Evolutionary conservation across 768 basidiomycete species (phyloP).

Genomic region (Psilocybe azurescens): DNA sequence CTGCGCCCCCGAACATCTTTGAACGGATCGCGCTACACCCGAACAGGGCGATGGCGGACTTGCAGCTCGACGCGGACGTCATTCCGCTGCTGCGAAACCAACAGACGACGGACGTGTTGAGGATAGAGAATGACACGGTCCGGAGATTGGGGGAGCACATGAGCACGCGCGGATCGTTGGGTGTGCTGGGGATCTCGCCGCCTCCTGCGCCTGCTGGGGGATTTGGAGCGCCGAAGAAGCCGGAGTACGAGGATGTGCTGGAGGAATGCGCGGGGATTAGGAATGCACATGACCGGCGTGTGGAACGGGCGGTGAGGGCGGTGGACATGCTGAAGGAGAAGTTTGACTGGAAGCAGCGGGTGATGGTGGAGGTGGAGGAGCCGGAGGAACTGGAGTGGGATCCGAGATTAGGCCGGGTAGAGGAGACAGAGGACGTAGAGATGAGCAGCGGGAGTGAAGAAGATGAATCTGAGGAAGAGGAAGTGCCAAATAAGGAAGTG

Average conservation of each 20-base stretch:
- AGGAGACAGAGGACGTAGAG: conserved; percentile 29
- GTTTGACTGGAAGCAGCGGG: conserved; percentile 84
- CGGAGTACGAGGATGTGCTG: conserved; percentile 68
- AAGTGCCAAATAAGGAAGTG: conserved; percentile 8
- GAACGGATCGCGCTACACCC: conserved; percentile 78
- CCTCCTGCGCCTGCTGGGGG: conserved; percentile 35
- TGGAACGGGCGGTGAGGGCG: conserved; percentile 79
- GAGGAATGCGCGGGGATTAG: conserved; percentile 70
- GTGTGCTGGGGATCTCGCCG: conserved; percentile 45
- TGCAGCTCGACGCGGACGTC: conserved; percentile 74
- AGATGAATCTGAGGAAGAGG: conserved; percentile 28
- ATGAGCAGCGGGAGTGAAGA: conserved; percentile 30
- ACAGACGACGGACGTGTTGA: conserved; percentile 79
- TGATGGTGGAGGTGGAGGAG: conserved; percentile 79
- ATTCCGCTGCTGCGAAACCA: conserved; percentile 78
- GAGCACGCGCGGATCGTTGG: conserved; percentile 59
- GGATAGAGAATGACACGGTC: conserved; percentile 74
- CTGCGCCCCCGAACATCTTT: conserved; percentile 47
- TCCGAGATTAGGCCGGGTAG: conserved; percentile 44
- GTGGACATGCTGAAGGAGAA: conserved; percentile 79
- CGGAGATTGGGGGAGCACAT: conserved; percentile 72
- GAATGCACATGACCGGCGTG: conserved; percentile 73
- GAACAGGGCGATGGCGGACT: conserved; percentile 57
- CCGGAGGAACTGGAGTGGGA: conserved; percentile 81
- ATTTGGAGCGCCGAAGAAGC: conserved; percentile 38